These are phyloP conservation scores for Aspergillus ibericus DNA, from an alignment of 2,329 filamentous ascomycete species.

Conservation along the genomic window DNA sequence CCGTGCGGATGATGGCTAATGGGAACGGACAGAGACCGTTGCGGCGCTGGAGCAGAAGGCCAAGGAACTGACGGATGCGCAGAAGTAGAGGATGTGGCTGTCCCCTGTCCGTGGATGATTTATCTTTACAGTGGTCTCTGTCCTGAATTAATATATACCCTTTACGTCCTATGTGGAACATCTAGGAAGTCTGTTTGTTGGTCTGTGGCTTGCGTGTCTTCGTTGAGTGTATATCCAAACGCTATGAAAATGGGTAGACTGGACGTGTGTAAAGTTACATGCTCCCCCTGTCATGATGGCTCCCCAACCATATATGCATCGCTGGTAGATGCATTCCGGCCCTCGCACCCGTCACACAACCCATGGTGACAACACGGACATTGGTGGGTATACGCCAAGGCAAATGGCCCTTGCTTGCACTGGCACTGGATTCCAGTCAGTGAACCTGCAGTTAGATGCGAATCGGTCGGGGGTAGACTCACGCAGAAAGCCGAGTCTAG, in stretches of 20 bases:
- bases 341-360: slow-evolving; percentile 6
- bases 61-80: slow-evolving; percentile 30
- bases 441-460: not conserved
- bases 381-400: not conserved
- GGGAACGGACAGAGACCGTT: slow-evolving; percentile 31
- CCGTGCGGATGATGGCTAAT: not conserved
- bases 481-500: slow-evolving; percentile 1
- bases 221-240: not conserved
- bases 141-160: slow-evolving; percentile 6
- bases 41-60: slow-evolving; percentile 37
- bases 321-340: not conserved
- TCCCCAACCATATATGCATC: not conserved
- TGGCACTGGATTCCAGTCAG: slow-evolving; percentile 10
- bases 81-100: slow-evolving; percentile 23
- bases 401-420: slow-evolving; percentile 10
- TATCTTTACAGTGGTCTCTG: not conserved
- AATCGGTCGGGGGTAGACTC: not conserved
- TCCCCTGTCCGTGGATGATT: not conserved
- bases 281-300: not conserved
- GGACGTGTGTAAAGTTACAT: not conserved
- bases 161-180: not conserved
- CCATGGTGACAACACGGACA: slow-evolving; percentile 8
- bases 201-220: not conserved
- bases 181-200: not conserved
- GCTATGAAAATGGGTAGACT: not conserved